phyloP scores from a whole-genome alignment of 78 protist genomes.

The Dictyostelium brefeldianum region DNA sequence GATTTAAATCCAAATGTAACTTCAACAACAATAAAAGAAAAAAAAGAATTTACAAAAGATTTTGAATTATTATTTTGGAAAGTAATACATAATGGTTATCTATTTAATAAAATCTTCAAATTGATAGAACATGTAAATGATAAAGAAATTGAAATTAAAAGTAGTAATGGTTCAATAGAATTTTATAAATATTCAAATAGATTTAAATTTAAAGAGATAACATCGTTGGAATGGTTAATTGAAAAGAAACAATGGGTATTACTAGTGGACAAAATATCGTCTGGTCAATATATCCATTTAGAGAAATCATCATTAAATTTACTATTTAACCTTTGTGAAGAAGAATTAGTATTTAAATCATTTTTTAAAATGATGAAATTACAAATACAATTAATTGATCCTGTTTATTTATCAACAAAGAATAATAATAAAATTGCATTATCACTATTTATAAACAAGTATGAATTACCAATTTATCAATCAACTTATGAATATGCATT shows the following conservation, averaged over 20 bases:
- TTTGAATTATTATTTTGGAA: neutral
- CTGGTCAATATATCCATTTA: neutral
- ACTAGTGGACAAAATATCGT: neutral
- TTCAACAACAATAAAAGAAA: too few relatives aligned
- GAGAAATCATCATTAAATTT: constrained; percentile 8
- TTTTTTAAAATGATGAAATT: neutral
- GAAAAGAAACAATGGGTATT: neutral
- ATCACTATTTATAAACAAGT: neutral
- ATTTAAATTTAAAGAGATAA: neutral
- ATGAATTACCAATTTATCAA: constrained; percentile 8
- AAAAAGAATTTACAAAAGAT: neutral
- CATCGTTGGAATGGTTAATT: neutral
- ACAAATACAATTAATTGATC: neutral
- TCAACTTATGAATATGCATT: constrained; percentile 1
- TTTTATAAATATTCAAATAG: neutral
- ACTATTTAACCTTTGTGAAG: neutral
- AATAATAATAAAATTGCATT: neutral
- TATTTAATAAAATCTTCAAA: neutral
- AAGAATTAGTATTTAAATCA: neutral
- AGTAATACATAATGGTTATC: neutral
- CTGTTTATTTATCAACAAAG: neutral
- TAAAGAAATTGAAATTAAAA: neutral
- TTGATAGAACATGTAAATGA: neutral
- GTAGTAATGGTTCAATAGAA: neutral
- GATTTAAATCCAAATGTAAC: too few relatives aligned